Conservation (phyloP, 2,329 filamentous ascomycete genomes). For the Onygenales sp. region DNA sequence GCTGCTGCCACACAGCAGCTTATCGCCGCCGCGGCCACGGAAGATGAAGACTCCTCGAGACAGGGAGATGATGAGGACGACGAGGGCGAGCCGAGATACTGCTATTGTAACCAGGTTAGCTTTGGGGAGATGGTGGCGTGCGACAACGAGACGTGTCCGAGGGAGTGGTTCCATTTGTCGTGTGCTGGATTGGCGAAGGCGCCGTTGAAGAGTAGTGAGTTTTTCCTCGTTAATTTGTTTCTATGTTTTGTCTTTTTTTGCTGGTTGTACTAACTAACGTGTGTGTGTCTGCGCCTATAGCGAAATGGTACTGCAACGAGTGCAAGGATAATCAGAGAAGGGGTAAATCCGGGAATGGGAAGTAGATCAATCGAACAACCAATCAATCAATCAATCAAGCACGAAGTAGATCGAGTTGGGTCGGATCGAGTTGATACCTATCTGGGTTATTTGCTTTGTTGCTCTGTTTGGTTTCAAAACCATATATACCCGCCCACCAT, state of each 20-base stretch:
- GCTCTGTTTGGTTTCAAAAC: neutral
- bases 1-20: constrained; percentile 10
- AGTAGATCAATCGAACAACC: neutral
- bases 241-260: neutral
- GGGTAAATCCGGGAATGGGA: constrained; percentile 5
- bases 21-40: constrained; percentile 20
- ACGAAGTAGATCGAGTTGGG: too few relatives aligned
- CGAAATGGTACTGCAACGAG: constrained; percentile 75
- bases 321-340: constrained; percentile 57
- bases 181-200: constrained; percentile 72
- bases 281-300: constrained; percentile 30
- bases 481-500: neutral
- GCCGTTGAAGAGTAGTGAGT: constrained; percentile 65
- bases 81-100: constrained; percentile 64
- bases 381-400: too few relatives aligned
- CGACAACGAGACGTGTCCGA: constrained; percentile 61
- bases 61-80: constrained; percentile 46
- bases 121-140: constrained; percentile 81
- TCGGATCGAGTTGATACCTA: too few relatives aligned
- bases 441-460: neutral
- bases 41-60: constrained; percentile 35
- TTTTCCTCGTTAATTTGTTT: constrained; percentile 8
- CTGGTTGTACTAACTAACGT: neutral
- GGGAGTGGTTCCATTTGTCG: constrained; percentile 76
- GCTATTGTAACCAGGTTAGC: constrained; percentile 70